Evolutionary conservation across 2,329 filamentous ascomycete genomes (phyloP).

Genomic region (Sporothrix protearum): DNA sequence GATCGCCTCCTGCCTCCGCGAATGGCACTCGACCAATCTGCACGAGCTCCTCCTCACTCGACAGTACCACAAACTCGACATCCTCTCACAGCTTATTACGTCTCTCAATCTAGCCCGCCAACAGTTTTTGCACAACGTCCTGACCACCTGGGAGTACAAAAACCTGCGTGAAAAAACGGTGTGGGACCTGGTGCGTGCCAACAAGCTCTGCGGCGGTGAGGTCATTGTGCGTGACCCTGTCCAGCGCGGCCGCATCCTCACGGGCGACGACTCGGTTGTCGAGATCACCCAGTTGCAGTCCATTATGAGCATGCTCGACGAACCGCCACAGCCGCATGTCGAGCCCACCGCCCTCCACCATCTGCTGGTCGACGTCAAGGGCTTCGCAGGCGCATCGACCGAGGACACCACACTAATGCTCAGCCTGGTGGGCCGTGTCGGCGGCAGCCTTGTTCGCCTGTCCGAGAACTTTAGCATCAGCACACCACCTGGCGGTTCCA

Average conservation of each 20-base stretch:
- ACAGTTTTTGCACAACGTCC: conserved; percentile 88
- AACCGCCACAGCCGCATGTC: conserved; percentile 64
- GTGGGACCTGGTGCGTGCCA: conserved; percentile 90
- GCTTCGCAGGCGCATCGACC: conserved; percentile 72
- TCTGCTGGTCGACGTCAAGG: conserved; percentile 76
- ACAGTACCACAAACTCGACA: conserved; percentile 76
- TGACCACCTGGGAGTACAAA: conserved; percentile 82
- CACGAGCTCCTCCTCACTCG: conserved; percentile 84
- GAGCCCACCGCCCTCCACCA: conserved; percentile 76
- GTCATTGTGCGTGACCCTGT: conserved; percentile 90
- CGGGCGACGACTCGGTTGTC: conserved; percentile 87
- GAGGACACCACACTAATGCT: conserved; percentile 73
- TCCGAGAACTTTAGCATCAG: conserved; percentile 82
- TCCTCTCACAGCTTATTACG: conserved; percentile 74
- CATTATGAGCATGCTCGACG: conserved; percentile 88
- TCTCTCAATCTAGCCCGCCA: conserved; percentile 81
- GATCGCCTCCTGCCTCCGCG: conserved; percentile 90
- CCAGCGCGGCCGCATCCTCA: conserved; percentile 79
- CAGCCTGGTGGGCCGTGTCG: conserved; percentile 70
- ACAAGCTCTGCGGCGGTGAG: conserved; percentile 89
- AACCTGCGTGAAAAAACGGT: conserved; percentile 81
- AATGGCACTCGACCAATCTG: conserved; percentile 97
- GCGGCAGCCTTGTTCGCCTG: conserved; percentile 61
- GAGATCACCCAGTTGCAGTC: conserved; percentile 89
- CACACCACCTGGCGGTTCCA: conserved; percentile 68